Base-by-base conservation (phyloP, 257 asterid species). In the Linaria vulgaris region DNA sequence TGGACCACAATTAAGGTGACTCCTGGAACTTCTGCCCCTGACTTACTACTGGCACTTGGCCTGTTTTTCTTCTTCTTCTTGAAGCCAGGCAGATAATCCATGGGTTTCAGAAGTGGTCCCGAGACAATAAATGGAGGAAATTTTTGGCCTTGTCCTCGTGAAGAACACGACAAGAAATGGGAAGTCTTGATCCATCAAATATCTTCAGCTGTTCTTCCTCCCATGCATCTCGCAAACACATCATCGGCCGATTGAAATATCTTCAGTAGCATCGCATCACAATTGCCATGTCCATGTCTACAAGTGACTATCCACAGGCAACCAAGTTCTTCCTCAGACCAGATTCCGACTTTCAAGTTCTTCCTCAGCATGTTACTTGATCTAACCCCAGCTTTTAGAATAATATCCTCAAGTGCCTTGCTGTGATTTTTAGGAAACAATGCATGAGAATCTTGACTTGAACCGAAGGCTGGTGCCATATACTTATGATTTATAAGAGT, bases 261-360 rank as follows among this genome's bases (percentile, higher is more conserved):
- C 99, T 72, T 41, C n/a, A n/a, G 78, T 49, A 94, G 71, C 87
- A 90, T 94, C 24, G 83, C 76, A 65, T 85, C 91, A 96, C 99
- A 94, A 44, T 83, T 84, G 16, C 92, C 91, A 71, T 79, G 80
- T 38, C 97, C 97, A 59, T 94, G 83, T 56, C 97, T 85, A 23
- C 97, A 96, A 49, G 90, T 85, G 14, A 96, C 99, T 70, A 89
- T 79, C 99, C 99, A 87, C 38, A 90, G 90, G 69, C 72, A 81
- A 74, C 90, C 99, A 44, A 92, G 95, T 71, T 92, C 99, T 59
- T 92, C 95, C 59, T 92, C 99, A 11, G 90, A 83, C 97, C 99
- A 94, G 55, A 78, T 68, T 65, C 85, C 94, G 38, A 74, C 49
- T 59, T 72, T 85, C 2, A 86, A 24, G 54, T 80, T 83, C 82